Conservation (phyloP, 345 rosid species). For the Bruguiera sexangula region DNA sequence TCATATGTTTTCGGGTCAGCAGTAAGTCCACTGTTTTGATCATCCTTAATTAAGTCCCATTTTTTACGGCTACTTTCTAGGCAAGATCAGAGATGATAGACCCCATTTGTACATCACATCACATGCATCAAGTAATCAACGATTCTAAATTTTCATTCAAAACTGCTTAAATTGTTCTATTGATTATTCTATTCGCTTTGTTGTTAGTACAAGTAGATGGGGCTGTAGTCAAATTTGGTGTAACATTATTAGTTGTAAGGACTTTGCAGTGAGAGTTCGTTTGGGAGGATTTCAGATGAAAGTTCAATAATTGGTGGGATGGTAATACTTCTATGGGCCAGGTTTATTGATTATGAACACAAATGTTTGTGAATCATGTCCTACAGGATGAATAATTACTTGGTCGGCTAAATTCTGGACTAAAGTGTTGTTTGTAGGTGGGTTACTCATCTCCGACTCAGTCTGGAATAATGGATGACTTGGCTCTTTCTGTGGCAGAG, state of each 20-base stretch:
- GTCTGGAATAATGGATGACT: conserved; percentile 60
- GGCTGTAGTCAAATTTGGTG: background rate
- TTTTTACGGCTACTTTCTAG: too few relatives aligned
- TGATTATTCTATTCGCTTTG: too few relatives aligned
- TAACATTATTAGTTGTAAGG: background rate
- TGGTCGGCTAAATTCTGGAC: background rate
- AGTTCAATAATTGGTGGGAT: too few relatives aligned
- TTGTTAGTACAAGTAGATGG: too few relatives aligned
- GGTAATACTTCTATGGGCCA: background rate
- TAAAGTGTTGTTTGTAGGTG: conserved; percentile 39
- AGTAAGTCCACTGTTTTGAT: conserved; percentile 26
- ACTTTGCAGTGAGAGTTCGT: background rate
- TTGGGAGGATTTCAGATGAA: too few relatives aligned
- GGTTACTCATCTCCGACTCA: conserved; percentile 91
- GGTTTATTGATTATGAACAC: too few relatives aligned
- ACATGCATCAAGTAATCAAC: background rate
- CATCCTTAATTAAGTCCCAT: too few relatives aligned
- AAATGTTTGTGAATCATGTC: background rate
- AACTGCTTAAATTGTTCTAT: too few relatives aligned
- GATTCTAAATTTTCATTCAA: conserved; percentile 1
- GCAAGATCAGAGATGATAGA: too few relatives aligned
- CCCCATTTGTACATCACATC: too few relatives aligned
- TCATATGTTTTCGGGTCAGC: conserved; percentile 49
- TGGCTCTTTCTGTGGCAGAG: conserved; percentile 61
- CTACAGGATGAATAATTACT: background rate